phyloP scores from a whole-genome alignment of 2,329 filamentous ascomycete genomes.

The Hypoxylon sp. region DNA sequence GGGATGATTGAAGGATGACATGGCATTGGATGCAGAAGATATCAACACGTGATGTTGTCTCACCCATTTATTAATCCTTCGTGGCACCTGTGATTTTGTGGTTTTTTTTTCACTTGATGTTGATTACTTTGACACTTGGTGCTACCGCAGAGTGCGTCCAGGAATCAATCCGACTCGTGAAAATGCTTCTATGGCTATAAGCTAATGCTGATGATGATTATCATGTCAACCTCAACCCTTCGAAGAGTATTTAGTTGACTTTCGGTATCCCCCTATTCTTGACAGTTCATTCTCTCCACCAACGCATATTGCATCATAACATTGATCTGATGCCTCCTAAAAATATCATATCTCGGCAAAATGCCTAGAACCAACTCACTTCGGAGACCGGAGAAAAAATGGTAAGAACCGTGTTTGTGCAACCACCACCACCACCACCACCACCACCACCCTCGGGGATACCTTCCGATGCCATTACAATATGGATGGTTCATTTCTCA shows the following conservation, averaged over 20 bases:
- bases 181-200: constrained; percentile 1
- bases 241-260: neutral
- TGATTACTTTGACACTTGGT: constrained; percentile 8
- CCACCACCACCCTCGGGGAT: neutral
- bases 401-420: constrained; percentile 12
- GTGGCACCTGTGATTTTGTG: constrained; percentile 9
- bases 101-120: constrained; percentile 11
- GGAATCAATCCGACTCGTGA: constrained; percentile 8
- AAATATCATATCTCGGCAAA: constrained; percentile 7
- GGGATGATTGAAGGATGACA: constrained; percentile 22
- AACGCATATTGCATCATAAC: constrained; percentile 25
- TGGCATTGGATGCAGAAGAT: constrained; percentile 31
- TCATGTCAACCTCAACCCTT: neutral
- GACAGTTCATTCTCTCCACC: constrained; percentile 12
- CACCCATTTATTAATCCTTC: constrained; percentile 27
- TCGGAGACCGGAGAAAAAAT: constrained; percentile 14
- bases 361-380: constrained; percentile 4
- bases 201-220: neutral
- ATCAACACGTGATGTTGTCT: constrained; percentile 39
- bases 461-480: constrained; percentile 1
- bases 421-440: constrained; percentile 14
- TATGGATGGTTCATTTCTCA: neutral
- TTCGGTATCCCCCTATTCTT: neutral
- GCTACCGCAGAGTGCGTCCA: constrained; percentile 2
- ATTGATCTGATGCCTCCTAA: constrained; percentile 2